Base-by-base conservation (phyloP, 2,329 filamentous ascomycete species). In the Conoideocrella luteorostrata region DNA sequence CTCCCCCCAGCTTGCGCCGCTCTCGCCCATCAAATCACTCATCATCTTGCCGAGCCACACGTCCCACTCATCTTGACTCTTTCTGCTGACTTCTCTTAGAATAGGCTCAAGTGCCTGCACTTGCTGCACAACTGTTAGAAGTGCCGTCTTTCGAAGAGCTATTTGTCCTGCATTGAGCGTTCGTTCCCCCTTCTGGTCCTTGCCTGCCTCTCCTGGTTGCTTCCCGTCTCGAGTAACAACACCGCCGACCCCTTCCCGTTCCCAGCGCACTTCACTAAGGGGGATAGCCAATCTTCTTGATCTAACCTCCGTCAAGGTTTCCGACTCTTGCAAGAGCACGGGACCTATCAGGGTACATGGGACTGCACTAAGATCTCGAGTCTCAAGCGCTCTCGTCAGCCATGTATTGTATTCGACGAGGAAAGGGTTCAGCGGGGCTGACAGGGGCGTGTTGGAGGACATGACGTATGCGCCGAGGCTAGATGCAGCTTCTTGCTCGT, bases 1-100 rank as follows among this genome's bases (percentile, higher is more conserved):
- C 64, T 96, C 90, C 38, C 90, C 89, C 70, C 81, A 89, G 38
- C 78, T 81, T 15, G 86, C 83, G 17, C 87, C 86, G 43, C 81
- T 82, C 48, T 91, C 84, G 60, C 84, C 81, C 58, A 95, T 75
- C 56, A 96, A 65, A 63, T 93, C 85, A 37, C 79, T 78, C 75
- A 88, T 91, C 84, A 95, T 87, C 63, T 84, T 87, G 32, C 83
- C 81, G 67, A 86, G 80, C 90, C 90, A 96, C 33, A 80, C 73
- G 61, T 94, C 86, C 89, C 89, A 96, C 66, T 96, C 90, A 53
- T 95, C 88, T 58, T 86, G 80, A 56, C 84, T 88, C 71, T 95
- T 95, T 12, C 84, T 86, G 57, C 86, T 94, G 36, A 81, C 80
- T 56, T 95, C 86, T 54, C 86, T 79, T 53, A 96, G 68, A 46